These are phyloP conservation scores for Wickerhamomyces subpelliculosus DNA, from an alignment of 805 yeast species.

Conservation along the genomic window DNA sequence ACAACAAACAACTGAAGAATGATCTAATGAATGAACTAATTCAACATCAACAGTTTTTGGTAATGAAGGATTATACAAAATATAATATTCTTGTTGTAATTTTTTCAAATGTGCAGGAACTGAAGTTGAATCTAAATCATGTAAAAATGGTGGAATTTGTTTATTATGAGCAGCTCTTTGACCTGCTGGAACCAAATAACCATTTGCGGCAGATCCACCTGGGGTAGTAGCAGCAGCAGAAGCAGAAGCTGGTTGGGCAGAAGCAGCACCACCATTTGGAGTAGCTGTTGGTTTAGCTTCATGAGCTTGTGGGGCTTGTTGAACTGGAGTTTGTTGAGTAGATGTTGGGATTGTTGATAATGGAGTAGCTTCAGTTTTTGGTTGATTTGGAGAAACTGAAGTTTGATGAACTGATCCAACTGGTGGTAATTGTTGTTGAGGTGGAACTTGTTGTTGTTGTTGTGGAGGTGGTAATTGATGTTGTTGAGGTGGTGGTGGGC, in stretches of 20 bases:
- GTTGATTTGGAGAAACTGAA: conserved; percentile 25
- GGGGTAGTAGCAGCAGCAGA: conserved; percentile 15
- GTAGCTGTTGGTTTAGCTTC: conserved; percentile 8
- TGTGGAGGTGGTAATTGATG: conserved; percentile 22
- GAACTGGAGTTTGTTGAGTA: conserved; percentile 19
- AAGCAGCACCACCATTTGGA: conserved; percentile 4
- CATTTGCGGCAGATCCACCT: conserved; percentile 19
- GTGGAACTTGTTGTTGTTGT: conserved; percentile 21
- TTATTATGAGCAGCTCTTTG: conserved; percentile 49
- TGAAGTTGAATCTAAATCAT: conserved; percentile 71
- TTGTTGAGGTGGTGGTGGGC: conserved; percentile 15
- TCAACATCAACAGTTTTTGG: conserved; percentile 76
- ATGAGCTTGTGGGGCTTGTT: conserved; percentile 17
- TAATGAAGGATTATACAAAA: conserved; percentile 84
- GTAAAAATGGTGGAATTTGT: conserved; percentile 74
- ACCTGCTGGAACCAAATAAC: conserved; percentile 30
- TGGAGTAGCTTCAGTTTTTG: conserved; percentile 21
- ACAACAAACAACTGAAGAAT: conserved; percentile 93
- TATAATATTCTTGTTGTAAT: conserved; percentile 78
- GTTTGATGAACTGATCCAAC: conserved; percentile 5
- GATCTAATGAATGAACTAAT: conserved; percentile 83
- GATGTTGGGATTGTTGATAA: conserved; percentile 12
- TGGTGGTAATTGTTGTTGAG: conserved; percentile 20
- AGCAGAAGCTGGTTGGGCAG: conserved; percentile 12
- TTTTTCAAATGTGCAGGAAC: conserved; percentile 76